These are phyloP conservation scores for Nicotiana benthamiana DNA, from an alignment of 257 asterid species.

Conservation along the genomic window DNA sequence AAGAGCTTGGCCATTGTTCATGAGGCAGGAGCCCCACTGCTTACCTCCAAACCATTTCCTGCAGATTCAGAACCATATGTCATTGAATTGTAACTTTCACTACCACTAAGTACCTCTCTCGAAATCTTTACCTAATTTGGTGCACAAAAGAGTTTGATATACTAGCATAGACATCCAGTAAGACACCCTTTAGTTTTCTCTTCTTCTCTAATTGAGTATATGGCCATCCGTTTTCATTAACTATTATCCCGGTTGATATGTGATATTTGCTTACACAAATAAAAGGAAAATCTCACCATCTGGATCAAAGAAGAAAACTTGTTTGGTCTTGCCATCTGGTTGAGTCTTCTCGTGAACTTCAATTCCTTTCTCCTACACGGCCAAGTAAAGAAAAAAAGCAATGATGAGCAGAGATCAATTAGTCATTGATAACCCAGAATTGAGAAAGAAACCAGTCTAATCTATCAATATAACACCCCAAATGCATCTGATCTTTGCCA, in stretches of 20 bases:
- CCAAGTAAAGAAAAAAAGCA: background rate
- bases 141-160: background rate
- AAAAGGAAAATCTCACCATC: slow-evolving; percentile 48
- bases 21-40: slow-evolving; percentile 35
- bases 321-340: slow-evolving; percentile 70
- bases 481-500: background rate
- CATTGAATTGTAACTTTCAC: background rate
- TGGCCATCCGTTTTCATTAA: background rate
- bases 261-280: background rate
- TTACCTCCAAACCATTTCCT: slow-evolving; percentile 88
- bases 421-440: background rate
- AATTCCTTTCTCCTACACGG: slow-evolving; percentile 63
- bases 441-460: background rate
- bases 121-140: background rate
- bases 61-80: slow-evolving; percentile 13
- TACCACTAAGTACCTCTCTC: too few species aligned
- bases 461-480: background rate
- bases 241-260: background rate
- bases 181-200: background rate
- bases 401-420: background rate
- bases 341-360: slow-evolving; percentile 40
- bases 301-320: slow-evolving; percentile 89
- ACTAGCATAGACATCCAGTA: background rate
- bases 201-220: background rate
- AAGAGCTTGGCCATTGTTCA: background rate